Conservation (phyloP, 2,329 filamentous ascomycete species). For the Coleophoma cylindrospora region DNA sequence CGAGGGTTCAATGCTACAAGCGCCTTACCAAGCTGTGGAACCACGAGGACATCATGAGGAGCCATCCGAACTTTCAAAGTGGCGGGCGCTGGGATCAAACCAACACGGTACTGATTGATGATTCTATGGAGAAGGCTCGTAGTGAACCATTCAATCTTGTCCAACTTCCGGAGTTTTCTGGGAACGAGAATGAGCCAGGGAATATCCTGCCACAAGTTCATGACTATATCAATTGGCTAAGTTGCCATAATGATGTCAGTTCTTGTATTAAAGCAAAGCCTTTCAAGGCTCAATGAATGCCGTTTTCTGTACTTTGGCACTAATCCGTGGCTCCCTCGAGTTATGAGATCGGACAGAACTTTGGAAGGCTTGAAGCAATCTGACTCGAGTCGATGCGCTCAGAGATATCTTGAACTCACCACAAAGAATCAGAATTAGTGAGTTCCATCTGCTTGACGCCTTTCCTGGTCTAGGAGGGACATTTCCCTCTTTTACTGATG, state of each 20-base stretch:
- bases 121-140: slow-evolving; percentile 73
- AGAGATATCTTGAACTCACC: too few relatives aligned
- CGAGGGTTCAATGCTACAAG: slow-evolving; percentile 86
- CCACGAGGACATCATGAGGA: slow-evolving; percentile 34
- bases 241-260: slow-evolving; percentile 55
- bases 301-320: too few relatives aligned
- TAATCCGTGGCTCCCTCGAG: too few relatives aligned
- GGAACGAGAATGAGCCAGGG: slow-evolving; percentile 32
- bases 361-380: too few relatives aligned
- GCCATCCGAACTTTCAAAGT: slow-evolving; percentile 36
- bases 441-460: too few relatives aligned
- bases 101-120: slow-evolving; percentile 89
- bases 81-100: slow-evolving; percentile 64
- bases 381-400: too few relatives aligned
- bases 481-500: too few relatives aligned
- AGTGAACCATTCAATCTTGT: slow-evolving; percentile 82
- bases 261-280: slow-evolving; percentile 48
- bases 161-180: slow-evolving; percentile 71
- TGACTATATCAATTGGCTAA: slow-evolving; percentile 53
- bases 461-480: too few relatives aligned
- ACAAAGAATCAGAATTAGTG: too few relatives aligned
- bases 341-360: too few relatives aligned
- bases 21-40: slow-evolving; percentile 70
- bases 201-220: slow-evolving; percentile 52
- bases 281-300: slow-evolving; percentile 30